These are phyloP conservation scores for Silene uniflora DNA, from an alignment of 148 eudicot species.

Conservation along the genomic window DNA sequence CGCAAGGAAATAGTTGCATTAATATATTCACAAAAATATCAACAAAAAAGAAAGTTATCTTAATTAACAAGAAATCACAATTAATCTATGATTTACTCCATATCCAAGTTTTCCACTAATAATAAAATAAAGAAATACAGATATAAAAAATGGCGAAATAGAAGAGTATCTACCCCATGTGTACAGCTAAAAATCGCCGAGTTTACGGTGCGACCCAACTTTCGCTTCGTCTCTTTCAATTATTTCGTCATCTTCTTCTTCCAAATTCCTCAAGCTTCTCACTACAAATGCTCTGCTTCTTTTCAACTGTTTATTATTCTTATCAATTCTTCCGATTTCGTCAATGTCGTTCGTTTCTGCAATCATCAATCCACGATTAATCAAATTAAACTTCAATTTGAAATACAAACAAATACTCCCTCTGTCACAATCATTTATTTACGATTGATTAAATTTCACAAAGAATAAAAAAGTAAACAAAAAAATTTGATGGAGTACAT, in stretches of 20 bases:
- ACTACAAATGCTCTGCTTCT: slow-evolving; percentile 21
- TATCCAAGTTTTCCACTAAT: neutral
- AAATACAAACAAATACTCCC: neutral
- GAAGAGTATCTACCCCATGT: slow-evolving; percentile 13
- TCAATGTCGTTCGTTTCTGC: slow-evolving; percentile 28
- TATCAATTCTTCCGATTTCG: slow-evolving; percentile 14
- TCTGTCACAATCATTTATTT: no score
- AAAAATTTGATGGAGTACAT: no score
- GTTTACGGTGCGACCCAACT: slow-evolving; percentile 31
- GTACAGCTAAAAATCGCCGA: slow-evolving; percentile 31
- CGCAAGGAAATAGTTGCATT: no score
- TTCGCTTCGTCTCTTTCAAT: slow-evolving; percentile 1
- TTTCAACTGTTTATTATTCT: slow-evolving; percentile 10
- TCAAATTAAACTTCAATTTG: neutral
- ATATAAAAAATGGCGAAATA: slow-evolving; percentile 1
- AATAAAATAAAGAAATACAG: neutral
- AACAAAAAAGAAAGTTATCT: no score
- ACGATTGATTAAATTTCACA: no score
- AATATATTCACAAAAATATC: no score
- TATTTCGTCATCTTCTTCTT: slow-evolving; percentile 22
- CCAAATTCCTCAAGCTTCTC: slow-evolving; percentile 32
- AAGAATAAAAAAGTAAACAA: no score
- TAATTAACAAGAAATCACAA: no score
- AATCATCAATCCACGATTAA: neutral
- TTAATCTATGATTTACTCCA: neutral